Evolutionary conservation across 768 basidiomycete species (phyloP), one percentile per base, ranked within the genome.

Genomic region (Naganishia vaughanmartiniae): DNA sequence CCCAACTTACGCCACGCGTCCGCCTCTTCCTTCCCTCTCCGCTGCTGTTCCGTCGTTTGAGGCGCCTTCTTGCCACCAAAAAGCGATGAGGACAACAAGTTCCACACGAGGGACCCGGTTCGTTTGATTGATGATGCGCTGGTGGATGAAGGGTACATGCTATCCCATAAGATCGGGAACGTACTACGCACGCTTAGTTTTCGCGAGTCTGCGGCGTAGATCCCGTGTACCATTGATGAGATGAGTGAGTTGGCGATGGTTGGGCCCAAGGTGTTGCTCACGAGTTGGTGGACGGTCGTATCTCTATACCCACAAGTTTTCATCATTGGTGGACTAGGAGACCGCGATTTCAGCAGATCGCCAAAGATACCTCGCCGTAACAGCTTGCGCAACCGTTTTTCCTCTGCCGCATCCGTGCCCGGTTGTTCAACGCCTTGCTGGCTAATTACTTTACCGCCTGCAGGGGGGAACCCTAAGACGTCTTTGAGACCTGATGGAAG

Each of bases 161-260:
- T 84, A 0, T 88, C 85, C 86, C 87, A 90, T 66, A 96, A 73
- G 2, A 83, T 82, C 0, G 91, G 89, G 76, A 96, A 92, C 0
- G 91, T 87, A 1, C 92, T 85, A 3, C 89, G 86, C 2, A 92
- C 83, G 70, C 90, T 91, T 21, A 98, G 81, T 48, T 83, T 75
- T 2, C 90, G 83, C 1, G 93, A 86, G 75, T 95, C 92, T 0
- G 92, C 87, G 0, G 92, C 93, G 78, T 97, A 97, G 67, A 98
- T 90, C 0, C 95, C 95, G 76, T 96, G 94, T 0, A 93, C 87
- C 70, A 96, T 83, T 0, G 94, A 89, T 39, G 85, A 91, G 51
- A 90, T 87, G 67, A 97, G 85, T 2, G 86, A 85, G 19, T 87
- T 85, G 0, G 94, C 92, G 74, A 94, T 86, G 1, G 84, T 80